A percentile compares a stretch with the other conserved stretches of the same genome.
These are phyloP conservation scores for Scleroderma citrinum DNA, from an alignment of 768 basidiomycete genomes.

Conservation along the genomic window DNA sequence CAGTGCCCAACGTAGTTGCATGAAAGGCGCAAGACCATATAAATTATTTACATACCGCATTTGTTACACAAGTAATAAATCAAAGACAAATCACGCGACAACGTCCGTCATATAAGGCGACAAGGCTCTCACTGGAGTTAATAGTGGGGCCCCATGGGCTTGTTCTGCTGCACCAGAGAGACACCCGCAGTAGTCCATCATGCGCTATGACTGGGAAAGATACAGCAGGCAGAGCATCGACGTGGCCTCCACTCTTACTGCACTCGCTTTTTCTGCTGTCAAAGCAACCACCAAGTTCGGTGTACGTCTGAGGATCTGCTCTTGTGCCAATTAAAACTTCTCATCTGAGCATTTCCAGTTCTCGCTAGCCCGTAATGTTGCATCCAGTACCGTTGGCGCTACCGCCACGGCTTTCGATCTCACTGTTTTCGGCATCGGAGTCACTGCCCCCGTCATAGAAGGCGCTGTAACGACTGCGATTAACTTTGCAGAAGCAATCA, in stretches of 20 bases:
- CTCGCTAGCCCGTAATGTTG: slow-evolving; percentile 56
- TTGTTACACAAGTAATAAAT: not conserved
- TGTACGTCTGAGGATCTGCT: slow-evolving; percentile 37
- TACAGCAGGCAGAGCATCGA: slow-evolving; percentile 56
- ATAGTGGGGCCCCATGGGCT: slow-evolving; percentile 14
- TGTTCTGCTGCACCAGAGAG: slow-evolving; percentile 6
- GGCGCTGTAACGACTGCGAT: slow-evolving; percentile 56
- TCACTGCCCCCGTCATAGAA: slow-evolving; percentile 53
- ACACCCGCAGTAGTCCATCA: slow-evolving; percentile 6
- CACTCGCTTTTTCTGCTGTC: slow-evolving; percentile 61
- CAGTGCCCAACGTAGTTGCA: slow-evolving; percentile 7
- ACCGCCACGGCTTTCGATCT: slow-evolving; percentile 59
- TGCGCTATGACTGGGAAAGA: slow-evolving; percentile 35
- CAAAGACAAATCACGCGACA: slow-evolving; percentile 1
- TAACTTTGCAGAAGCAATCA: slow-evolving; percentile 62
- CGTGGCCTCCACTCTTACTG: slow-evolving; percentile 55
- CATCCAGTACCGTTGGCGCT: slow-evolving; percentile 50
- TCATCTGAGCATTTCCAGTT: slow-evolving; percentile 45
- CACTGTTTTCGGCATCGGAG: slow-evolving; percentile 54
- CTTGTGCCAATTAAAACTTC: not conserved
- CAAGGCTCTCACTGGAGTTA: too few species aligned
- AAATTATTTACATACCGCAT: not conserved
- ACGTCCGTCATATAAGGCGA: not conserved
- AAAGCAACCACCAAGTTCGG: slow-evolving; percentile 66
- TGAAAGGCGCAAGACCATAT: not conserved